These are phyloP conservation scores for Golubevia pallescens DNA, from an alignment of 1,284 basidiomycete genomes.

Conservation along the genomic window DNA sequence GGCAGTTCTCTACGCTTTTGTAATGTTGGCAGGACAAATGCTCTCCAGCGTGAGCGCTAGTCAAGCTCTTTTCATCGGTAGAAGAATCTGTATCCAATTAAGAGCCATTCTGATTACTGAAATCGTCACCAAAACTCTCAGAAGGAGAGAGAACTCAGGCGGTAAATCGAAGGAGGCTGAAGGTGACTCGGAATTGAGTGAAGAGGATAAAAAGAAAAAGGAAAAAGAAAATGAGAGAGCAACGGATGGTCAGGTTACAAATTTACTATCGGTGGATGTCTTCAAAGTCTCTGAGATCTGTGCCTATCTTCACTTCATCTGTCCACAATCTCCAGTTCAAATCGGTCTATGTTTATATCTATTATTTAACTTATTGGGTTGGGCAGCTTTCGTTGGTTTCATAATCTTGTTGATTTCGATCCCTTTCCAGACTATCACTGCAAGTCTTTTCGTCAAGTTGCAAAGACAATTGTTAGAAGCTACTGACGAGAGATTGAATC, in stretches of 20 bases:
- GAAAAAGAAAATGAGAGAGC: slow-evolving; percentile 21
- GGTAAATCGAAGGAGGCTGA: slow-evolving; percentile 14
- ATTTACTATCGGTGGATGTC: slow-evolving; percentile 61
- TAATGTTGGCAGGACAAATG: slow-evolving; percentile 46
- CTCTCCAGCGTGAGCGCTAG: slow-evolving; percentile 43
- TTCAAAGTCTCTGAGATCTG: slow-evolving; percentile 58
- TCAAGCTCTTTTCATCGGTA: slow-evolving; percentile 54
- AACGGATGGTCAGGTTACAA: slow-evolving; percentile 56
- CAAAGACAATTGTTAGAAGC: slow-evolving; percentile 66
- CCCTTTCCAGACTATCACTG: slow-evolving; percentile 50
- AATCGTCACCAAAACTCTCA: slow-evolving; percentile 57
- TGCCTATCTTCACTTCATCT: slow-evolving; percentile 58
- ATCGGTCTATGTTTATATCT: slow-evolving; percentile 47
- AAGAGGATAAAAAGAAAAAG: slow-evolving; percentile 13
- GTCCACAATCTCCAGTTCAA: slow-evolving; percentile 41
- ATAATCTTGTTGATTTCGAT: slow-evolving; percentile 37
- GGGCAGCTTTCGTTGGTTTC: slow-evolving; percentile 52
- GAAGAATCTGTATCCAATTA: slow-evolving; percentile 54
- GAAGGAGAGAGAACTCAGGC: slow-evolving; percentile 40
- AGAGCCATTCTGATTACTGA: slow-evolving; percentile 60
- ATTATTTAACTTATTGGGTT: slow-evolving; percentile 47
- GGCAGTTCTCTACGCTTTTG: slow-evolving; percentile 49
- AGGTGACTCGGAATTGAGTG: not conserved
- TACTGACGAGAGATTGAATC: slow-evolving; percentile 68
- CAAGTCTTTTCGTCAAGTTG: slow-evolving; percentile 40